Conservation (phyloP, 129 eudicot species). For the Mikania micrantha region DNA sequence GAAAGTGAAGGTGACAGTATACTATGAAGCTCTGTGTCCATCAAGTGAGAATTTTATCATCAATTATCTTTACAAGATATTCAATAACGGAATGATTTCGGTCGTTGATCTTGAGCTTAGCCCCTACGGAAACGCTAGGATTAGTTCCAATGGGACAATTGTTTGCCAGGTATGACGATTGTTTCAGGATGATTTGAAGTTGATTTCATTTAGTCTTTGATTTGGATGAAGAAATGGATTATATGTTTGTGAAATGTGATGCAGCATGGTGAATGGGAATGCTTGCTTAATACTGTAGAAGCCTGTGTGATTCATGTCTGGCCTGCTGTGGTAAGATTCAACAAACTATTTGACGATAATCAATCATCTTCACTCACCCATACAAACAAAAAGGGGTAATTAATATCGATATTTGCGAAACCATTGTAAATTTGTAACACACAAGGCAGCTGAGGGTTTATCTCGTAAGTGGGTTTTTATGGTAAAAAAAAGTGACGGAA, state of each 20-base stretch:
- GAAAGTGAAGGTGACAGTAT: slow-evolving; percentile 46
- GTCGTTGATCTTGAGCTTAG: slow-evolving; percentile 56
- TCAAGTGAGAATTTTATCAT: slow-evolving; percentile 53
- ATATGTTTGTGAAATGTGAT: slow-evolving; percentile 18
- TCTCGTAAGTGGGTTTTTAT: too few species aligned
- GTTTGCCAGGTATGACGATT: slow-evolving; percentile 49
- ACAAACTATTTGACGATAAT: neutral
- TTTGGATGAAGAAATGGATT: neutral
- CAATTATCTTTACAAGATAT: slow-evolving; percentile 44
- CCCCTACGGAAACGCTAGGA: slow-evolving; percentile 72
- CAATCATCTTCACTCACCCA: too few species aligned
- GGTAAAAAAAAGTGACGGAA: too few species aligned
- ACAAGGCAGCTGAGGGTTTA: too few species aligned
- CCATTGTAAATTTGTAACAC: too few species aligned
- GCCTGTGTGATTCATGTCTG: slow-evolving; percentile 83
- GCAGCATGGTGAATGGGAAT: slow-evolving; percentile 90
- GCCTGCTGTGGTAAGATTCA: slow-evolving; percentile 65
- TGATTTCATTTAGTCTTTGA: slow-evolving; percentile 1
- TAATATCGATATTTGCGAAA: too few species aligned
- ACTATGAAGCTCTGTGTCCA: slow-evolving; percentile 66
- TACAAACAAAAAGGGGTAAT: too few species aligned
- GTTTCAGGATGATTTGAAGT: neutral
- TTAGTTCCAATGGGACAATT: slow-evolving; percentile 41
- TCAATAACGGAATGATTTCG: slow-evolving; percentile 38
- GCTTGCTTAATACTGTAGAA: slow-evolving; percentile 75